phyloP scores from a whole-genome alignment of 1,139 yeast species.

The Blastobotrys capitulatus region DNA sequence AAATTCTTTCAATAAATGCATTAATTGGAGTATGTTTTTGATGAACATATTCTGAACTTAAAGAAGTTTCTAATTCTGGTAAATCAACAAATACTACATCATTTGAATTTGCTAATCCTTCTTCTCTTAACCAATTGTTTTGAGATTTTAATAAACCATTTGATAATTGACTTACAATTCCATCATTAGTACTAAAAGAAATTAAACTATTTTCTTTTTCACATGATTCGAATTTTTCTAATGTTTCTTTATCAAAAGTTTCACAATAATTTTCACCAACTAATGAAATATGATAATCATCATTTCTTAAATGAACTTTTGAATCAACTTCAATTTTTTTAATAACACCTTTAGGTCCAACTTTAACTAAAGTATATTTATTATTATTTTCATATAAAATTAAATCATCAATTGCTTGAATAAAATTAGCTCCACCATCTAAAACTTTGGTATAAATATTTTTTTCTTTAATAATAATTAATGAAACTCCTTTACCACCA shows the following conservation, averaged over 20 bases:
- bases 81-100: constrained; percentile 40
- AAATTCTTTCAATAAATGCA: constrained; percentile 42
- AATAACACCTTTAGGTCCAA: constrained; percentile 1
- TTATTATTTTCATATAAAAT: not conserved
- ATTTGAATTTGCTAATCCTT: constrained; percentile 39
- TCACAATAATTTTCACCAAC: not conserved
- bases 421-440: not conserved
- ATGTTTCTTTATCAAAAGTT: not conserved
- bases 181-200: not conserved
- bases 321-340: not conserved
- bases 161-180: not conserved
- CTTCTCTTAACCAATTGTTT: constrained; percentile 43
- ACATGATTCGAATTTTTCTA: not conserved
- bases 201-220: not conserved
- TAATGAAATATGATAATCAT: not conserved
- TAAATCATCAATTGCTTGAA: not conserved
- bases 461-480: constrained; percentile 4
- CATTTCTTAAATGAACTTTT: constrained; percentile 1
- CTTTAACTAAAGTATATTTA: not conserved
- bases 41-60: constrained; percentile 41
- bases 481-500: constrained; percentile 1
- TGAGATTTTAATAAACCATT: constrained; percentile 6
- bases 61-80: constrained; percentile 31
- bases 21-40: constrained; percentile 34
- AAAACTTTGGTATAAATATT: not conserved